phyloP scores from a whole-genome alignment of 78 protist genomes.

The Diacronema lutheri region DNA sequence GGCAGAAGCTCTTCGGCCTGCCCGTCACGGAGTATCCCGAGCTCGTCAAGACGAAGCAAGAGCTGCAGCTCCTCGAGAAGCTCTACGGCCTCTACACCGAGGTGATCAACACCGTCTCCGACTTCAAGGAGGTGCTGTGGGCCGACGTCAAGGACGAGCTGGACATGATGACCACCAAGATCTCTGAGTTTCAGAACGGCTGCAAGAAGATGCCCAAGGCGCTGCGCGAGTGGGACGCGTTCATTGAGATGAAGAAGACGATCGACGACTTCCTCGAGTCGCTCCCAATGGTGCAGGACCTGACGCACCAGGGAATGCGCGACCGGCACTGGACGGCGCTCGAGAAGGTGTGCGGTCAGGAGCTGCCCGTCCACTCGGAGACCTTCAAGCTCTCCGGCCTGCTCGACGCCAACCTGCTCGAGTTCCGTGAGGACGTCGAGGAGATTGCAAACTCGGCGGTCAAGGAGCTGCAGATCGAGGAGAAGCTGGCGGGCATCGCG shows the following conservation, averaged over 20 bases:
- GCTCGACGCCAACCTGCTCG: slow-evolving; percentile 49
- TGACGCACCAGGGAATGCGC: slow-evolving; percentile 54
- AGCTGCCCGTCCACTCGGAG: slow-evolving; percentile 47
- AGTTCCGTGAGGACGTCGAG: slow-evolving; percentile 65
- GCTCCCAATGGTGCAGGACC: slow-evolving; percentile 55
- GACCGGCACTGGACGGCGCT: slow-evolving; percentile 74
- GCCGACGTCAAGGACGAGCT: slow-evolving; percentile 24
- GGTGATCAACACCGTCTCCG: slow-evolving; percentile 54
- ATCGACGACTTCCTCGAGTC: slow-evolving; percentile 72
- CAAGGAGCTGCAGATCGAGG: slow-evolving; percentile 62
- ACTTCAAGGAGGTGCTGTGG: slow-evolving; percentile 75
- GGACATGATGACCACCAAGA: slow-evolving; percentile 40
- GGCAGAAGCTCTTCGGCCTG: slow-evolving; percentile 86
- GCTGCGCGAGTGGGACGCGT: slow-evolving; percentile 76
- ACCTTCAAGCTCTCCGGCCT: slow-evolving; percentile 51
- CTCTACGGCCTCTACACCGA: slow-evolving; percentile 67
- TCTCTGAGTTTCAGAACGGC: slow-evolving; percentile 46
- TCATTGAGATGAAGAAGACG: slow-evolving; percentile 62
- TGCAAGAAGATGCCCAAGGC: slow-evolving; percentile 65
- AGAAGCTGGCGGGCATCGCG: slow-evolving; percentile 13
- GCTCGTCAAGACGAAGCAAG: slow-evolving; percentile 48
- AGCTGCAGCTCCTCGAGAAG: slow-evolving; percentile 66
- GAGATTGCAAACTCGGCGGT: slow-evolving; percentile 57
- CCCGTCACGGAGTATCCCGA: slow-evolving; percentile 72
- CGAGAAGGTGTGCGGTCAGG: slow-evolving; percentile 16